These are phyloP conservation scores for Asterophora parasitica DNA, from an alignment of 768 basidiomycete genomes.

Conservation along the genomic window DNA sequence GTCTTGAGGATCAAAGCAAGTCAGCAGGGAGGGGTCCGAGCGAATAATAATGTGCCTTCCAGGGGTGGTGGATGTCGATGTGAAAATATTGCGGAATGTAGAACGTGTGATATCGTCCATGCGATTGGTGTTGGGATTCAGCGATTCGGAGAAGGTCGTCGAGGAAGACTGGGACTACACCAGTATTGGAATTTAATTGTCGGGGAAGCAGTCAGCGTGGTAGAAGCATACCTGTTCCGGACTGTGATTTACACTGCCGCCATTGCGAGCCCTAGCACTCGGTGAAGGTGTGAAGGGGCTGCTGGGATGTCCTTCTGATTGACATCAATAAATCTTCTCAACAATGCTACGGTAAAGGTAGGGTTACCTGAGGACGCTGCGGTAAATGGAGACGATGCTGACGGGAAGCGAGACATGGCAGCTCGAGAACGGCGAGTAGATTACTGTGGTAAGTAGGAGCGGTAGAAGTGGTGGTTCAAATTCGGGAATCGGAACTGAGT, in stretches of 20 bases:
- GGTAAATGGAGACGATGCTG: constrained; percentile 17
- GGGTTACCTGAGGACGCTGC: constrained; percentile 12
- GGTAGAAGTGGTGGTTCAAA: constrained; percentile 9
- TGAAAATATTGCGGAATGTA: constrained; percentile 25
- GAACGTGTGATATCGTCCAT: constrained; percentile 26
- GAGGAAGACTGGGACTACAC: constrained; percentile 15
- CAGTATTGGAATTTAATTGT: background rate
- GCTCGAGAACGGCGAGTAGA: too few relatives aligned
- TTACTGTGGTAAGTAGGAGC: too few relatives aligned
- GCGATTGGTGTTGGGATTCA: constrained; percentile 13
- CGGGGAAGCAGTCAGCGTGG: too few relatives aligned
- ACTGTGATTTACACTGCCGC: background rate
- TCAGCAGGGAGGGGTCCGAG: constrained; percentile 60
- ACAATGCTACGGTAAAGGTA: too few relatives aligned
- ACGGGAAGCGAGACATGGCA: background rate
- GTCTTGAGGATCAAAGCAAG: constrained; percentile 73
- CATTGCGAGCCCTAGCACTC: constrained; percentile 9
- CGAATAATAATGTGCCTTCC: constrained; percentile 44
- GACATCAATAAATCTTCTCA: too few relatives aligned
- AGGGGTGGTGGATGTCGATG: constrained; percentile 22
- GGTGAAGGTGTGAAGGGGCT: constrained; percentile 17
- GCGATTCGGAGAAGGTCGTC: constrained; percentile 28
- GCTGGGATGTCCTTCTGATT: constrained; percentile 8
- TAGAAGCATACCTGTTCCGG: constrained; percentile 8
- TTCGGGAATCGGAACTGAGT: background rate